Conservation (phyloP, 1,284 basidiomycete genomes). For the Fomitopsis betulina region DNA sequence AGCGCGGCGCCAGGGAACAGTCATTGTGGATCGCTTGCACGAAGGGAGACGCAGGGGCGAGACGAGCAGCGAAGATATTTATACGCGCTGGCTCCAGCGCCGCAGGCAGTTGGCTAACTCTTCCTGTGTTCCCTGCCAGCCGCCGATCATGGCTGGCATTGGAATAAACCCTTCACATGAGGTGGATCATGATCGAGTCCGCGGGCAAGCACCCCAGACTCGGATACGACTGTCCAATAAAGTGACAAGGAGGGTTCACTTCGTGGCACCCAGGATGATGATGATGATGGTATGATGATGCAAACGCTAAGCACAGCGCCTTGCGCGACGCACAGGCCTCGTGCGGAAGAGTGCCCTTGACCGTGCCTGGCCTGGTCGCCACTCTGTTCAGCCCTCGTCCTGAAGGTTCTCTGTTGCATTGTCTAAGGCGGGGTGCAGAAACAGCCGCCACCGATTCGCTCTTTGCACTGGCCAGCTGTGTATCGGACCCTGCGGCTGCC, state of each 20-base stretch:
- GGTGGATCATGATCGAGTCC: background rate
- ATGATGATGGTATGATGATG: background rate
- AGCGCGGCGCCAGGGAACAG: slow-evolving; percentile 13
- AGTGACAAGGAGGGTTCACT: background rate
- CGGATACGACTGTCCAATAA: background rate
- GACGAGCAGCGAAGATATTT: background rate
- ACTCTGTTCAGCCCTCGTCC: background rate
- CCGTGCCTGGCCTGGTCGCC: background rate
- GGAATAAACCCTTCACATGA: background rate
- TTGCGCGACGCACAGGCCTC: background rate
- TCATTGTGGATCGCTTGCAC: slow-evolving; percentile 15
- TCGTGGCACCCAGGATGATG: background rate
- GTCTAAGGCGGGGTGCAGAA: too few species aligned
- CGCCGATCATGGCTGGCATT: background rate
- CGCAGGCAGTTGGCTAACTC: background rate
- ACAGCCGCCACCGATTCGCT: background rate
- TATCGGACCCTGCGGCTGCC: background rate
- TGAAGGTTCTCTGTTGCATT: background rate
- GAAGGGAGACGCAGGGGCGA: slow-evolving; percentile 1
- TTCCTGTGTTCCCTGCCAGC: background rate
- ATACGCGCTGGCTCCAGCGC: background rate
- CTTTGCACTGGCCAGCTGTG: background rate
- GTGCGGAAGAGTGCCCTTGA: background rate
- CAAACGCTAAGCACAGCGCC: background rate
- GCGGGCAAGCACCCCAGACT: background rate